A percentile compares a stretch with the other conserved stretches of the same genome.
Evolutionary conservation across 2,329 filamentous ascomycete genomes (phyloP).

Genomic region (Alternaria gansuensis): DNA sequence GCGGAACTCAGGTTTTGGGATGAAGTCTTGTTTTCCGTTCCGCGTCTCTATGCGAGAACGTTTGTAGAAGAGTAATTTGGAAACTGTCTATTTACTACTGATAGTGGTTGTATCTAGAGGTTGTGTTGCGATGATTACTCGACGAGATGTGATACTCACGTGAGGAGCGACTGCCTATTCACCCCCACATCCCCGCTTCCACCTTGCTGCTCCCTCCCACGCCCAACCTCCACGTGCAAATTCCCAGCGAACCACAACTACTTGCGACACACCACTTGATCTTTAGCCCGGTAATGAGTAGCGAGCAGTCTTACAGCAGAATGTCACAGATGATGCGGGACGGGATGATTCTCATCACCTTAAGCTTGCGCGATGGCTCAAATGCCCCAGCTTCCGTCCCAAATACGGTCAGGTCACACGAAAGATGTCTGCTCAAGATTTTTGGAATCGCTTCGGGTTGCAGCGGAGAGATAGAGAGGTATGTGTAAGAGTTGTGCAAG

Average conservation of each 20-base stretch:
- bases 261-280: constrained; percentile 26
- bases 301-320: not conserved
- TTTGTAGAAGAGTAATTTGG: too few species aligned
- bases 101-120: too few species aligned
- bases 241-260: constrained; percentile 26
- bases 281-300: not conserved
- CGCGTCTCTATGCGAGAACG: too few species aligned
- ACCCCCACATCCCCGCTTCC: constrained; percentile 22
- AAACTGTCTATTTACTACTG: too few species aligned
- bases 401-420: not conserved
- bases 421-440: not conserved
- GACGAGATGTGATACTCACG: not conserved
- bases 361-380: not conserved
- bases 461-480: not conserved
- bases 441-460: constrained; percentile 14
- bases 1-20: not conserved
- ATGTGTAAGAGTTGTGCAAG: constrained; percentile 11
- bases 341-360: constrained; percentile 16
- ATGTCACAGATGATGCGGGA: constrained; percentile 12
- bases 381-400: not conserved
- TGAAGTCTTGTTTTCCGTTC: too few species aligned
- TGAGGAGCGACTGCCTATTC: not conserved
- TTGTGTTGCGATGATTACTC: too few species aligned
- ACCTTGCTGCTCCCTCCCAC: constrained; percentile 18
- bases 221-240: constrained; percentile 25